phyloP scores from a whole-genome alignment of 73 alveolate species.

The Urostyla sp. region DNA sequence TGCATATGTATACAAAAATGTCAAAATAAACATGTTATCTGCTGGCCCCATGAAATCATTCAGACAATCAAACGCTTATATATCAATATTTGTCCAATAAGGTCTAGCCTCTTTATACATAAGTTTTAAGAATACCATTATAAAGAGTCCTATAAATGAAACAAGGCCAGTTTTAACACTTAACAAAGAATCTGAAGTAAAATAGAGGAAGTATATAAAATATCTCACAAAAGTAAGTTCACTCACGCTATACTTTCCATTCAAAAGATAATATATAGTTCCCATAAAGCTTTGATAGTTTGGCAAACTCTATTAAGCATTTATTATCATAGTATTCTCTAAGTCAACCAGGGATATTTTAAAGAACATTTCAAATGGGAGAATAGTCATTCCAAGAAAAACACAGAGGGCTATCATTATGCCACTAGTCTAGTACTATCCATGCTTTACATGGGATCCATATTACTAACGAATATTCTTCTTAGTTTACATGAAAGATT shows the following conservation, averaged over 20 bases:
- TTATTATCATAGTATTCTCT: not conserved
- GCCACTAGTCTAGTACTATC: not conserved
- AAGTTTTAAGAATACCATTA: slow-evolving; percentile 41
- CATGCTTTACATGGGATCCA: slow-evolving; percentile 2
- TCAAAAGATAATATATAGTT: not conserved
- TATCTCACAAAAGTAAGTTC: slow-evolving; percentile 1
- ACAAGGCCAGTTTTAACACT: slow-evolving; percentile 61
- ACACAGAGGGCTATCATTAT: not conserved
- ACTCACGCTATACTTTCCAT: slow-evolving; percentile 4
- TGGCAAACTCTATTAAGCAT: not conserved
- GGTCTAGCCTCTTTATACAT: slow-evolving; percentile 68
- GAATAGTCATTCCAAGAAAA: slow-evolving; percentile 4
- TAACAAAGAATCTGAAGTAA: slow-evolving; percentile 58
- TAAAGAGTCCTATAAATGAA: slow-evolving; percentile 60
- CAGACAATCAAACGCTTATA: slow-evolving; percentile 32
- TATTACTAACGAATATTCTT: slow-evolving; percentile 23
- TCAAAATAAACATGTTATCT: slow-evolving; percentile 54
- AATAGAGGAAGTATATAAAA: slow-evolving; percentile 24
- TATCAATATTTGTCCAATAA: slow-evolving; percentile 47
- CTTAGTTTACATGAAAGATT: slow-evolving; percentile 4
- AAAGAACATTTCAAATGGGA: slow-evolving; percentile 36
- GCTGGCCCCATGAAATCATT: slow-evolving; percentile 74
- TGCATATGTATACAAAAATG: slow-evolving; percentile 51
- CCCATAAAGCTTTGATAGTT: not conserved
- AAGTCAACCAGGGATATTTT: not conserved